Conservation (phyloP, 1,139 yeast species). For the Nematodospora anomalae region DNA sequence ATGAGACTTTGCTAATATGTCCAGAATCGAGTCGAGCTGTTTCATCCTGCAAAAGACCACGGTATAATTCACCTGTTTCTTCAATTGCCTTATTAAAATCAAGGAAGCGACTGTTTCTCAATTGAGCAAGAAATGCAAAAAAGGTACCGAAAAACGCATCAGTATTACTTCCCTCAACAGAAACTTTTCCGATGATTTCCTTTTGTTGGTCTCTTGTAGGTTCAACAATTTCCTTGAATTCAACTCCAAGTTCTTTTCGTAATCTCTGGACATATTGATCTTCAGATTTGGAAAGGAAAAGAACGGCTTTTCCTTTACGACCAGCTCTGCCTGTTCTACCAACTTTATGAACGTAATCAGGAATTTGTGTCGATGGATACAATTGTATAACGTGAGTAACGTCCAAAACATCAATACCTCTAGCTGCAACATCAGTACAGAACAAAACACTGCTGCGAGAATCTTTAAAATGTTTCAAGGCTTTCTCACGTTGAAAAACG, state of each 20-base stretch:
- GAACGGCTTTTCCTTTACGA: slow-evolving; percentile 63
- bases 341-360: slow-evolving; percentile 86
- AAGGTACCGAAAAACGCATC: slow-evolving; percentile 27
- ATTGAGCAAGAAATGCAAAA: slow-evolving; percentile 35
- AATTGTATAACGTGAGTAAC: slow-evolving; percentile 81
- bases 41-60: slow-evolving; percentile 17
- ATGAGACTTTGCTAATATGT: neutral
- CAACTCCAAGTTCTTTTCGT: slow-evolving; percentile 47
- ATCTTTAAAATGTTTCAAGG: slow-evolving; percentile 51
- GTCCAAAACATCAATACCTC: slow-evolving; percentile 93
- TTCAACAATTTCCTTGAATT: slow-evolving; percentile 35
- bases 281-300: slow-evolving; percentile 52
- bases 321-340: slow-evolving; percentile 98
- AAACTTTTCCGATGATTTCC: neutral
- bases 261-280: slow-evolving; percentile 46
- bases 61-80: slow-evolving; percentile 14
- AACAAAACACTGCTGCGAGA: slow-evolving; percentile 58
- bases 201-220: slow-evolving; percentile 5
- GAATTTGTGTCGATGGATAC: slow-evolving; percentile 69
- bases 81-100: slow-evolving; percentile 9
- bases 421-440: slow-evolving; percentile 92
- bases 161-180: slow-evolving; percentile 12
- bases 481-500: slow-evolving; percentile 18
- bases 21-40: slow-evolving; percentile 14
- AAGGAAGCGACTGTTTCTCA: slow-evolving; percentile 28